These are phyloP conservation scores for Amanita muscaria DNA, from an alignment of 768 basidiomycete genomes.

Conservation along the genomic window DNA sequence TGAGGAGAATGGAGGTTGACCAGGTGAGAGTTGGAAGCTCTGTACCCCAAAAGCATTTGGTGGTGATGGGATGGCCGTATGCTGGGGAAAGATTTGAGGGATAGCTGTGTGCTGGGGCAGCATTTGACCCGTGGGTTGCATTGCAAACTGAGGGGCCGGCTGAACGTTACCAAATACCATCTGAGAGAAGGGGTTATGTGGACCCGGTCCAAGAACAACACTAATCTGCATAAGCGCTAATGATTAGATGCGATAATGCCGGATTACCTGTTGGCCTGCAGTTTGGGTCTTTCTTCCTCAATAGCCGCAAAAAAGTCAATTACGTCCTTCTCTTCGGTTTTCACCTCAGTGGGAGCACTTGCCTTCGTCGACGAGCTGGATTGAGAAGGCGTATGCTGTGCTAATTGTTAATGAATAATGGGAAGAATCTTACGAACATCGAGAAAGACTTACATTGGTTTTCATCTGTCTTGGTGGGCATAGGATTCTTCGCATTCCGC, in stretches of 20 bases:
- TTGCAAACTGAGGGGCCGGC: slow-evolving; percentile 31
- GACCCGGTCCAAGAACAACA: slow-evolving; percentile 13
- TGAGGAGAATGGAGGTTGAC: slow-evolving; percentile 44
- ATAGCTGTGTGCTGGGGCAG: slow-evolving; percentile 38
- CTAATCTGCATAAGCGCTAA: not conserved
- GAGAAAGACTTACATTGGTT: slow-evolving; percentile 25
- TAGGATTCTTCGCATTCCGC: slow-evolving; percentile 14
- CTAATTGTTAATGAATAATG: slow-evolving; percentile 1
- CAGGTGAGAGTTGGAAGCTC: slow-evolving; percentile 30
- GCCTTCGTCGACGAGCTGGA: slow-evolving; percentile 1
- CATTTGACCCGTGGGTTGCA: slow-evolving; percentile 54
- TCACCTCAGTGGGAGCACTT: slow-evolving; percentile 9
- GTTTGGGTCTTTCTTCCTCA: slow-evolving; percentile 68
- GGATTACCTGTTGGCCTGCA: slow-evolving; percentile 46
- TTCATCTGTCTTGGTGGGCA: slow-evolving; percentile 16
- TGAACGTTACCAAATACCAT: slow-evolving; percentile 44
- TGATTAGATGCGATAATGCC: too few relatives aligned
- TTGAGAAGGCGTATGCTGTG: slow-evolving; percentile 1
- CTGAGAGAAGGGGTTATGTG: slow-evolving; percentile 75
- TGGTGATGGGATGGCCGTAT: slow-evolving; percentile 30
- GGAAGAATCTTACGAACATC: too few relatives aligned
- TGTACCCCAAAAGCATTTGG: slow-evolving; percentile 39
- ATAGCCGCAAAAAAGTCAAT: slow-evolving; percentile 88
- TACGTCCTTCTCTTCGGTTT: slow-evolving; percentile 39
- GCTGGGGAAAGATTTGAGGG: slow-evolving; percentile 42